Percentiles rank a stretch among this genome's conserved stretches.
Conservation (phyloP, 768 basidiomycete genomes). For the Mrakia hoshinonis region DNA sequence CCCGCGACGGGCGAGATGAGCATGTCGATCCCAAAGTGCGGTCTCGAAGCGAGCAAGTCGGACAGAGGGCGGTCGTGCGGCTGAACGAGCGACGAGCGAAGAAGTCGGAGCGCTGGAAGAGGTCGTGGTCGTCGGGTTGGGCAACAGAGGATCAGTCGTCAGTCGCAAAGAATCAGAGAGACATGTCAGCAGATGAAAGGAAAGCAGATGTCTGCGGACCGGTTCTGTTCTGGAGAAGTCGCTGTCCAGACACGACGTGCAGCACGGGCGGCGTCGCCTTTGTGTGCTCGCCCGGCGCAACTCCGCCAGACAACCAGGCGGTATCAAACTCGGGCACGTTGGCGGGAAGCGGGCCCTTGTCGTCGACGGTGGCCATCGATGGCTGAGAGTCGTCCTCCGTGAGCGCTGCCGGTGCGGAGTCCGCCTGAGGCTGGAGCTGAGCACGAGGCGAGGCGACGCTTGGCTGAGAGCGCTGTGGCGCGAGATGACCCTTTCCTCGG, state of each 20-base stretch:
- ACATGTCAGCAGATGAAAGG: no score
- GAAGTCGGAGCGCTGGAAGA: background rate
- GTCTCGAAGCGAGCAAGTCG: background rate
- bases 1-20: background rate
- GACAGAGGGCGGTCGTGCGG: background rate
- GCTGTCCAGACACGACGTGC: slow-evolving; percentile 4
- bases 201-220: background rate
- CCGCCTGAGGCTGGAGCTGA: background rate
- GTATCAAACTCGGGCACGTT: slow-evolving; percentile 2
- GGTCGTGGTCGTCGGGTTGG: background rate
- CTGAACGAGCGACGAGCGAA: background rate
- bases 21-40: background rate
- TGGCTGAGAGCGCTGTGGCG: background rate
- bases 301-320: slow-evolving; percentile 2
- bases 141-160: background rate
- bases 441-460: background rate
- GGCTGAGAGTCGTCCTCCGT: background rate
- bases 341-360: background rate
- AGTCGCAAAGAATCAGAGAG: no score
- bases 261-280: background rate
- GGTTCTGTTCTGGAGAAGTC: slow-evolving; percentile 2
- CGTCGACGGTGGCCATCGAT: background rate
- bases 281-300: background rate
- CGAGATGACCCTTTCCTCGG: background rate
- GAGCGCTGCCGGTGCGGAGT: background rate